Evolutionary conservation across 2,329 filamentous ascomycete genomes (phyloP), one percentile per base, ranked within the genome.

Genomic region (Elsinoe ampelina): DNA sequence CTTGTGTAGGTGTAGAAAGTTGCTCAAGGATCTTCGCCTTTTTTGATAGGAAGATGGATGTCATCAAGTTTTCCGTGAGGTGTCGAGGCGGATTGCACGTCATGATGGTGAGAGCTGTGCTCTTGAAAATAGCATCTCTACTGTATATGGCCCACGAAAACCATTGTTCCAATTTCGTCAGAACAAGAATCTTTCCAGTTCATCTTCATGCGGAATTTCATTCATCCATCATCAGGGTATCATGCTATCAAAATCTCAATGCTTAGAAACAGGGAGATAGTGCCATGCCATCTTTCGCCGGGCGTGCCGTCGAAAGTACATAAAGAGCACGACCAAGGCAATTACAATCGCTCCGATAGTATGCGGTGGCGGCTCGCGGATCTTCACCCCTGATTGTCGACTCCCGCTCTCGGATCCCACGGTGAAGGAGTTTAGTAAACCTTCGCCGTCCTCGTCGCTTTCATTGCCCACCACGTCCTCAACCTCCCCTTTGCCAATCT

Each of bases 21-120:
- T 85, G 80, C 41, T 77, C 72, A 12, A 96, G 73, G 61, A 95
- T 95, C 59, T 79, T 83, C 54, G 72, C 68, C 71, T 96, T 97
- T 67, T 82, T 86, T 45, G 64, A 61, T 32, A 64, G 59, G 59
- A 77, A 76, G 15, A 65, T 65, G 38, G 58, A 54, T 17, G 63
- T 45, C 62, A 62, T 63, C 3, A n/a, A 30, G 2, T 15, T 3
- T 5, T 30, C 8, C 7, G 5, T 5, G 26, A 30, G 5, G 5
- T 30, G 26, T 30, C 26, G 4, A 30, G 17, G 15, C 6, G 19
- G 15, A 3, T 22, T 22, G 22, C 34, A 38, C 10, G 13, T 39
- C 36, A 30, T 3, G 7, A 30, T 8, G 4, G 26, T 22, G 7
- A 2, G 7, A 30, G 8, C 26, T 3, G 8, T 30, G 26, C 26